phyloP scores from a whole-genome alignment of 2,329 filamentous ascomycete species.

The Fusarium nisikadoi region DNA sequence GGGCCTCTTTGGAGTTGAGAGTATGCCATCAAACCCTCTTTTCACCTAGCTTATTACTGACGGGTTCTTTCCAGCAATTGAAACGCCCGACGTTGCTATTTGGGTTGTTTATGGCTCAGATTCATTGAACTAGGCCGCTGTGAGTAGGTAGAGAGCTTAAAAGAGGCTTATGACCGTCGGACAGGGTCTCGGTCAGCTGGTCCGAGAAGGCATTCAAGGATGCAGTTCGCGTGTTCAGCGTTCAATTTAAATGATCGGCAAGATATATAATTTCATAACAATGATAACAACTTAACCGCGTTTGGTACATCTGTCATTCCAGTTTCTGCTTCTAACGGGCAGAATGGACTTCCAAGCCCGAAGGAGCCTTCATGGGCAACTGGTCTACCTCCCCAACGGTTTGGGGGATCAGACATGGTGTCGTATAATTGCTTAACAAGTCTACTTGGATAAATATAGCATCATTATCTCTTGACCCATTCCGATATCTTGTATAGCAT shows the following conservation, averaged over 20 bases:
- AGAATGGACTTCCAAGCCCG: background rate
- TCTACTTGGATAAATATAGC: background rate
- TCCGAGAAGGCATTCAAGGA: background rate
- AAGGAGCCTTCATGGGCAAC: background rate
- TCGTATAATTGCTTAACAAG: background rate
- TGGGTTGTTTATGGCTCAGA: background rate
- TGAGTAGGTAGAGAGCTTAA: too few species aligned
- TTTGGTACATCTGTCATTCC: background rate
- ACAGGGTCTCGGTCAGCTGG: background rate
- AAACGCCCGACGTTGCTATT: background rate
- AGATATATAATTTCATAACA: too few species aligned
- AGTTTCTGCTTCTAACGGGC: background rate
- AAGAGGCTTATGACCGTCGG: background rate
- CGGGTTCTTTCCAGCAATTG: background rate
- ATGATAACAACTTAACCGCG: background rate
- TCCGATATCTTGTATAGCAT: background rate
- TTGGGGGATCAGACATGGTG: background rate
- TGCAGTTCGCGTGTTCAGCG: background rate
- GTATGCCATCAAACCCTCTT: too few species aligned
- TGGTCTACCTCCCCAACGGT: background rate
- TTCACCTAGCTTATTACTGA: background rate
- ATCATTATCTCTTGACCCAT: rapidly evolving
- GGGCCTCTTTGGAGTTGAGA: background rate
- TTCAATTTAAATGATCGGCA: background rate
- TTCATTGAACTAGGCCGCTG: too few species aligned